Percentiles rank a stretch among this genome's conserved stretches.
These are phyloP conservation scores for Dipodascopsis uninucleata DNA, from an alignment of 805 yeast genomes.

Conservation along the genomic window DNA sequence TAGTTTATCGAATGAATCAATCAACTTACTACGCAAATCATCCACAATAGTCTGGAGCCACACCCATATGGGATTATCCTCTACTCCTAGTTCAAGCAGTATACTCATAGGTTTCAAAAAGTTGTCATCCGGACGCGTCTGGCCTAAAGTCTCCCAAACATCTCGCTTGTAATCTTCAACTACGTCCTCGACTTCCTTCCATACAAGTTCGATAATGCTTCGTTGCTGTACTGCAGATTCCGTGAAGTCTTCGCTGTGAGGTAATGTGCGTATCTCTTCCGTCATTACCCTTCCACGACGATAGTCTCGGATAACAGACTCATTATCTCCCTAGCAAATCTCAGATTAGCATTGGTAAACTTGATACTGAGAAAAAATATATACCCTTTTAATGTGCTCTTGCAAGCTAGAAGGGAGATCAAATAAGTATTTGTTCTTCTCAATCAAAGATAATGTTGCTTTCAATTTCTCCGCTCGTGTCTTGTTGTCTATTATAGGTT, in stretches of 20 bases:
- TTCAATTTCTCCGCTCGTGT: slow-evolving; percentile 48
- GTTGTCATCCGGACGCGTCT: slow-evolving; percentile 35
- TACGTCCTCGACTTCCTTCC: slow-evolving; percentile 53
- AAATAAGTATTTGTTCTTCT: slow-evolving; percentile 51
- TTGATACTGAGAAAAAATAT: background rate
- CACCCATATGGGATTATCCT: slow-evolving; percentile 59
- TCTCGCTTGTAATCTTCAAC: slow-evolving; percentile 52
- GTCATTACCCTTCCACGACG: slow-evolving; percentile 44
- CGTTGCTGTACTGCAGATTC: slow-evolving; percentile 33
- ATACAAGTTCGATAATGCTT: slow-evolving; percentile 48
- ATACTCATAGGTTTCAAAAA: slow-evolving; percentile 34
- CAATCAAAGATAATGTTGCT: slow-evolving; percentile 49
- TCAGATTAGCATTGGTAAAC: background rate
- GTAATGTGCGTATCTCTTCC: slow-evolving; percentile 28
- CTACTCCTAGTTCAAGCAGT: slow-evolving; percentile 58
- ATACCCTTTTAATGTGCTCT: slow-evolving; percentile 42
- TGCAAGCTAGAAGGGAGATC: slow-evolving; percentile 53
- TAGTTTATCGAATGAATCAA: slow-evolving; percentile 42
- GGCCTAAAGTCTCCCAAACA: slow-evolving; percentile 49
- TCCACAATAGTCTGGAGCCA: slow-evolving; percentile 56
- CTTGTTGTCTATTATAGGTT: slow-evolving; percentile 56
- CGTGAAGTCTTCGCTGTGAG: slow-evolving; percentile 25
- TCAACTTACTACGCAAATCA: slow-evolving; percentile 40
- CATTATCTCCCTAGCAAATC: slow-evolving; percentile 44
- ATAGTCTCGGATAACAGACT: slow-evolving; percentile 55